These are phyloP conservation scores for Boletus huronensis DNA, from an alignment of 768 basidiomycete species.

Conservation along the genomic window DNA sequence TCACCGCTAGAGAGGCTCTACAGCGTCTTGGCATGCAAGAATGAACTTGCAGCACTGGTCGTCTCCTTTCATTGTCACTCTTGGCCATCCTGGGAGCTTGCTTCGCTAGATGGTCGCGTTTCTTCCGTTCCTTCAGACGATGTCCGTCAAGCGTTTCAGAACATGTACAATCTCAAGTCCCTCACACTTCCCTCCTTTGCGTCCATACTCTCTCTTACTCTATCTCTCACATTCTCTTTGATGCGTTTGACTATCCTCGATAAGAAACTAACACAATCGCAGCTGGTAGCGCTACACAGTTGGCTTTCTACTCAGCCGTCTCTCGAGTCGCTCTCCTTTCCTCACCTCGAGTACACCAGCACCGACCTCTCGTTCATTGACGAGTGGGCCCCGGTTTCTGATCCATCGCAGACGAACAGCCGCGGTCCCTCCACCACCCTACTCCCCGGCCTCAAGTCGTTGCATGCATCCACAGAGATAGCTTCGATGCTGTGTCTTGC, in stretches of 20 bases:
- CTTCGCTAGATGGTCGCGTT: constrained; percentile 2
- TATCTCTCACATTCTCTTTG: constrained; percentile 21
- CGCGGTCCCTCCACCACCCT: not conserved
- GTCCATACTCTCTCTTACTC: constrained; percentile 17
- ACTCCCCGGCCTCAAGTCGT: constrained; percentile 25
- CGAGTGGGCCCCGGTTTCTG: constrained; percentile 6
- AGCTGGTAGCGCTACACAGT: constrained; percentile 17
- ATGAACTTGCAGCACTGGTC: constrained; percentile 24
- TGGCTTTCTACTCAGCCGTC: constrained; percentile 26
- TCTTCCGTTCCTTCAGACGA: constrained; percentile 13
- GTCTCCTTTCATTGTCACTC: constrained; percentile 22
- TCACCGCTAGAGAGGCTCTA: constrained; percentile 17
- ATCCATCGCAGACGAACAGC: not conserved
- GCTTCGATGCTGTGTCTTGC: constrained; percentile 19
- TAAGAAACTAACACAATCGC: constrained; percentile 19
- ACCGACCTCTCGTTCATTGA: not conserved
- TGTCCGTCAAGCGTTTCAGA: constrained; percentile 25
- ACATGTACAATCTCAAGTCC: constrained; percentile 29
- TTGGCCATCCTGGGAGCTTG: constrained; percentile 17
- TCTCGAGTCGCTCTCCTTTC: constrained; percentile 29
- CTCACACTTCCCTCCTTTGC: constrained; percentile 27
- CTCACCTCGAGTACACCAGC: constrained; percentile 19
- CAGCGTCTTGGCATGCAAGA: constrained; percentile 15
- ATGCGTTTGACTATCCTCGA: constrained; percentile 30
- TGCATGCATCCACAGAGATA: constrained; percentile 28